phyloP scores from a whole-genome alignment of 495 filamentous ascomycete species.

The Aspergillus mulundensis region DNA sequence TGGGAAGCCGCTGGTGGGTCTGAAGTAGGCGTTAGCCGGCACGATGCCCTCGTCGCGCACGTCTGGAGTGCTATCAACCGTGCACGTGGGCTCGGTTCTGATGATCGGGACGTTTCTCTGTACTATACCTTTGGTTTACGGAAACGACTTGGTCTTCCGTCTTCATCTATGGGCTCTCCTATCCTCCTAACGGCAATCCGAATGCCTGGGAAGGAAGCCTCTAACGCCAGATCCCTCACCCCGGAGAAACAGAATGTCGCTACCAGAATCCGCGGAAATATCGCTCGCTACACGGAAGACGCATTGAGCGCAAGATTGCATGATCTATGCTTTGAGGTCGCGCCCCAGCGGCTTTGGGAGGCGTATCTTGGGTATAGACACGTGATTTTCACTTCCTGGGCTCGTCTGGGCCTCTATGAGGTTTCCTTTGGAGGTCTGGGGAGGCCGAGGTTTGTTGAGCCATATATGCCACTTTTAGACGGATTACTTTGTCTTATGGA shows the following conservation, averaged over 20 bases:
- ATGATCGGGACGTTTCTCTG: neutral
- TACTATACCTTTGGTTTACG: conserved; percentile 5
- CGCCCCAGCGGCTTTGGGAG: conserved; percentile 12
- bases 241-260: neutral
- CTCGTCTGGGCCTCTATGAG: conserved; percentile 7
- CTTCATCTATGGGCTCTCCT: conserved; percentile 3
- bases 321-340: conserved; percentile 5
- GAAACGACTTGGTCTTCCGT: conserved; percentile 4
- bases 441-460: conserved; percentile 6
- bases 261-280: neutral
- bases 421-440: neutral
- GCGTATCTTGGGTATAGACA: conserved; percentile 2
- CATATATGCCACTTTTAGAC: conserved; percentile 7
- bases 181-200: conserved; percentile 2
- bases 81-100: conserved; percentile 14
- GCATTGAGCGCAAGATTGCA: neutral
- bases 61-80: conserved; percentile 28
- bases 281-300: neutral
- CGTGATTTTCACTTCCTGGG: conserved; percentile 8
- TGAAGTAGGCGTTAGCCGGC: conserved; percentile 4
- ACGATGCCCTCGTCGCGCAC: conserved; percentile 32
- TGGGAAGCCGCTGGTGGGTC: conserved; percentile 4
- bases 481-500: conserved; percentile 8
- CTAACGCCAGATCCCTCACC: neutral
- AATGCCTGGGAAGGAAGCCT: conserved; percentile 3